These are phyloP conservation scores for Leishmania guyanensis DNA, from an alignment of 208 protist genomes.

Conservation along the genomic window DNA sequence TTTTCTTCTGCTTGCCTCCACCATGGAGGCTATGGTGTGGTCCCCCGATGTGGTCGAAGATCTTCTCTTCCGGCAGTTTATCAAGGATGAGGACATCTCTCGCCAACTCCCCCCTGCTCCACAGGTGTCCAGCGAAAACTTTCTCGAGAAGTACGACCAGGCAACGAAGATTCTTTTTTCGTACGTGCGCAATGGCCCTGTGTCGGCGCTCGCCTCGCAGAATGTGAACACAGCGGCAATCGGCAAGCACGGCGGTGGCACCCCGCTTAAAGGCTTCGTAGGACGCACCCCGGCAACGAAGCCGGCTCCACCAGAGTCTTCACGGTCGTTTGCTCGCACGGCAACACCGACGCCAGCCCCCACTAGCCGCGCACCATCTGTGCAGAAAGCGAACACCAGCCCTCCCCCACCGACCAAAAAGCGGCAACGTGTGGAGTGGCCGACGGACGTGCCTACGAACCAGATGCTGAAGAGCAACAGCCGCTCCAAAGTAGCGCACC, in stretches of 20 bases:
- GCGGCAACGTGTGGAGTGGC: slow-evolving; percentile 71
- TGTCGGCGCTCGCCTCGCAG: slow-evolving; percentile 69
- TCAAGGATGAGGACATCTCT: slow-evolving; percentile 86
- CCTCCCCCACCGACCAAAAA: slow-evolving; percentile 32
- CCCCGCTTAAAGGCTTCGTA: slow-evolving; percentile 31
- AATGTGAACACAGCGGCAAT: slow-evolving; percentile 66
- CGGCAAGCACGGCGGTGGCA: slow-evolving; percentile 37
- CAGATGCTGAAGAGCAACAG: slow-evolving; percentile 76
- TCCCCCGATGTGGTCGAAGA: slow-evolving; percentile 80
- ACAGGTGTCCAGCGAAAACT: slow-evolving; percentile 47
- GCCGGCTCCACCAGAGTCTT: slow-evolving; percentile 23
- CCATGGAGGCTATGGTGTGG: slow-evolving; percentile 58
- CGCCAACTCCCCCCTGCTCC: slow-evolving; percentile 66
- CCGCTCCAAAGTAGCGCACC: slow-evolving; percentile 78
- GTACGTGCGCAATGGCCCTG: slow-evolving; percentile 86
- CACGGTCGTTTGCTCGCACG: slow-evolving; percentile 37
- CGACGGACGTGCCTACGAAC: slow-evolving; percentile 74
- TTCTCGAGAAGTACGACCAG: slow-evolving; percentile 76
- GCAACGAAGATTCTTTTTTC: slow-evolving; percentile 78
- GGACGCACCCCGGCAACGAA: slow-evolving; percentile 29
- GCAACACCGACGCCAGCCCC: slow-evolving; percentile 30
- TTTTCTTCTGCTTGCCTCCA: not conserved
- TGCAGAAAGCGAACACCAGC: slow-evolving; percentile 14
- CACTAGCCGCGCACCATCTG: slow-evolving; percentile 29
- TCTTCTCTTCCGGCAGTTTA: slow-evolving; percentile 87